Percentiles rank a stretch among this genome's conserved stretches.
Conservation (phyloP, 2,329 filamentous ascomycete genomes). For the Microsporum ferrugineum region DNA sequence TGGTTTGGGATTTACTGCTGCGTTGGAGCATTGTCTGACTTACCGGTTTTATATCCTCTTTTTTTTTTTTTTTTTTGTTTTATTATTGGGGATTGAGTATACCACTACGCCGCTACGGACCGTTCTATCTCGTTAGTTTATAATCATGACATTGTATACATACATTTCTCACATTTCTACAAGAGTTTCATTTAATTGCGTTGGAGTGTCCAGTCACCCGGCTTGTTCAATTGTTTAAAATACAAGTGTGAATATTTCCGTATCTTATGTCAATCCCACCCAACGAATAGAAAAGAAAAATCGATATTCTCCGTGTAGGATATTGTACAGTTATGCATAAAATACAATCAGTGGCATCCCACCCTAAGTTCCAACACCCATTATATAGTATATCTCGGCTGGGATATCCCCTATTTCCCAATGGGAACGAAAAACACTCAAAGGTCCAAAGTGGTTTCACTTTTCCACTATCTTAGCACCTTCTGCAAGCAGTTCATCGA, state of each 20-base stretch:
- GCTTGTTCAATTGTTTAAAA: neutral
- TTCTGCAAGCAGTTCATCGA: slow-evolving; percentile 42
- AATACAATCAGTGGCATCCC: neutral
- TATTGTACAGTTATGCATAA: slow-evolving; percentile 1
- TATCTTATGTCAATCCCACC: neutral
- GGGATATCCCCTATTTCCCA: neutral
- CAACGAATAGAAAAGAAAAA: neutral
- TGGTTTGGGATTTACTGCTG: neutral
- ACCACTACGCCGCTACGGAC: neutral
- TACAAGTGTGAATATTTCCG: neutral
- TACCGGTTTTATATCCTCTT: neutral
- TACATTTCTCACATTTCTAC: neutral
- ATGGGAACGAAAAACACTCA: neutral
- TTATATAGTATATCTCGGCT: neutral
- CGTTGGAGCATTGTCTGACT: neutral
- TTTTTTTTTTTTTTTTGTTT: neutral
- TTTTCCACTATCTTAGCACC: slow-evolving; percentile 29
- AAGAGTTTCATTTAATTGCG: neutral
- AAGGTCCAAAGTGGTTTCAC: neutral
- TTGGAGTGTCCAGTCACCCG: neutral
- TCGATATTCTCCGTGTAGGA: neutral
- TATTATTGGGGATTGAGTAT: neutral
- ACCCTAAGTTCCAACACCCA: neutral
- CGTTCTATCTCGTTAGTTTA: neutral
- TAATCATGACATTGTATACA: neutral